Evolutionary conservation across 805 yeast genomes (phyloP).

Genomic region (Candida vartiovaarae): DNA sequence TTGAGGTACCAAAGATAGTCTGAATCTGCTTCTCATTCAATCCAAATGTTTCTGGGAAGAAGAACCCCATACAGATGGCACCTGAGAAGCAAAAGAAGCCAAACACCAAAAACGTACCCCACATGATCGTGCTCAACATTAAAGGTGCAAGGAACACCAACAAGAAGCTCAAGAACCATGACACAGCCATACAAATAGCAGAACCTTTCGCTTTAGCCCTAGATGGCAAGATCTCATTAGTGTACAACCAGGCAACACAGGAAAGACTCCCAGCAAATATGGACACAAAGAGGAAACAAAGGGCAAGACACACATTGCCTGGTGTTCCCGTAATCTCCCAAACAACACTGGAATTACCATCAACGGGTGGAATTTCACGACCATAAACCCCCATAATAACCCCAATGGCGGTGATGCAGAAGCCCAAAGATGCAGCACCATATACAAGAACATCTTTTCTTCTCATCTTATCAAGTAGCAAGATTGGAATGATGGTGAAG

Average conservation of each 20-base stretch:
- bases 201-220: slow-evolving; percentile 40
- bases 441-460: slow-evolving; percentile 40
- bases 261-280: slow-evolving; percentile 40
- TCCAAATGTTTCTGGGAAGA: slow-evolving; percentile 40
- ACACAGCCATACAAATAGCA: slow-evolving; percentile 37
- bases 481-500: slow-evolving; percentile 38
- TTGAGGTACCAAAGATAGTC: slow-evolving; percentile 13
- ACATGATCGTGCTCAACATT: slow-evolving; percentile 28
- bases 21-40: slow-evolving; percentile 23
- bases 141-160: slow-evolving; percentile 36
- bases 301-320: slow-evolving; percentile 37
- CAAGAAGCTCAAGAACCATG: slow-evolving; percentile 35
- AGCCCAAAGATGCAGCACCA: slow-evolving; percentile 34
- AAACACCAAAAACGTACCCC: slow-evolving; percentile 35
- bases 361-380: slow-evolving; percentile 23
- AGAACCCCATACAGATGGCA: slow-evolving; percentile 23
- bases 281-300: slow-evolving; percentile 38
- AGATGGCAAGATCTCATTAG: slow-evolving; percentile 41
- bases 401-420: slow-evolving; percentile 30
- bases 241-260: slow-evolving; percentile 42
- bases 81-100: slow-evolving; percentile 30
- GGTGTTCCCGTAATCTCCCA: slow-evolving; percentile 31
- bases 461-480: slow-evolving; percentile 35
- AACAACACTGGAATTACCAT: slow-evolving; percentile 28
- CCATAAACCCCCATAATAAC: slow-evolving; percentile 31